phyloP scores from a whole-genome alignment of 202 grass and related monocot genomes.

The Tripidium arundinaceum region DNA sequence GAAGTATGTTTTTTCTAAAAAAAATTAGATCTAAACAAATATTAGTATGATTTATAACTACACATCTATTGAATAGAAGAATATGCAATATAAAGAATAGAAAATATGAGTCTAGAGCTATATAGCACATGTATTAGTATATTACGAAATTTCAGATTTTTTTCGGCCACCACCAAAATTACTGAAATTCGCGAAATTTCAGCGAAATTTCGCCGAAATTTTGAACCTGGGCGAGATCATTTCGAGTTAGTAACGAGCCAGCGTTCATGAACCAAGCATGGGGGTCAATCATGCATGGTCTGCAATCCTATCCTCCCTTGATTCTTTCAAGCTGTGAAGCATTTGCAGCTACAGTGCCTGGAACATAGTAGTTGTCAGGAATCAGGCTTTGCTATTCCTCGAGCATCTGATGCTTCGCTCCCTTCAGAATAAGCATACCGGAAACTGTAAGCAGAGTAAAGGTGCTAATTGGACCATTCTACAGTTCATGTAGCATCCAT shows the following conservation, averaged over 20 bases:
- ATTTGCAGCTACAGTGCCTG: slow-evolving; percentile 10
- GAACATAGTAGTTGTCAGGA: slow-evolving; percentile 25
- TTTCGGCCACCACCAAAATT: too few relatives aligned
- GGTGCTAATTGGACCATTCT: slow-evolving; percentile 26
- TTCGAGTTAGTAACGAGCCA: background rate
- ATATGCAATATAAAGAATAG: too few relatives aligned
- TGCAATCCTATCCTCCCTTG: background rate
- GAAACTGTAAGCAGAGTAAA: slow-evolving; percentile 17
- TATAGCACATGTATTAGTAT: too few relatives aligned
- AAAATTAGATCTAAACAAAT: too few relatives aligned
- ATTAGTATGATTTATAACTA: too few relatives aligned
- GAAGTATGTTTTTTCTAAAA: too few relatives aligned
- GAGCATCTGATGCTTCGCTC: slow-evolving; percentile 38
- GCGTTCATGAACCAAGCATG: background rate
- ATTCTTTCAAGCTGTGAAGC: slow-evolving; percentile 38
- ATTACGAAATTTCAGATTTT: too few relatives aligned
- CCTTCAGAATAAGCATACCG: background rate
- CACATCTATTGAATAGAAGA: too few relatives aligned
- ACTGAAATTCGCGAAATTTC: too few relatives aligned
- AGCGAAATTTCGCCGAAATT: too few relatives aligned
- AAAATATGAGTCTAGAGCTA: too few relatives aligned
- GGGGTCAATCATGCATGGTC: slow-evolving; percentile 23
- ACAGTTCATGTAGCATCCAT: background rate
- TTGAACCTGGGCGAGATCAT: too few relatives aligned
- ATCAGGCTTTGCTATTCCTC: background rate